Conservation (phyloP, 148 eudicot genomes). For the Suaeda aralocaspica region DNA sequence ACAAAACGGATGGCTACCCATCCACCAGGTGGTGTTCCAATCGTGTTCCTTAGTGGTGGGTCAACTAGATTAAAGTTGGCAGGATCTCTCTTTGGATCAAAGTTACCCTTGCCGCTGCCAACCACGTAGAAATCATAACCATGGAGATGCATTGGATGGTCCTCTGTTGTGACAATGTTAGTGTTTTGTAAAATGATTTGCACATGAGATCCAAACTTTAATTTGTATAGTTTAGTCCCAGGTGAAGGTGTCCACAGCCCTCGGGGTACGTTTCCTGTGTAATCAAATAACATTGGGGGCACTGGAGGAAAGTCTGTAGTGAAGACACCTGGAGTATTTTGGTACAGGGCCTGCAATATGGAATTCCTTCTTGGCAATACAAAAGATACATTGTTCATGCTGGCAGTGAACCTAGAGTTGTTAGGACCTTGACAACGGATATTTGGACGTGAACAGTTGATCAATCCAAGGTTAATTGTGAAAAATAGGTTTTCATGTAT, state of each 20-base stretch:
- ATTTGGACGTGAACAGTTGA: constrained; percentile 66
- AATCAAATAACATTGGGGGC: constrained; percentile 76
- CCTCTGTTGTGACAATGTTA: constrained; percentile 63
- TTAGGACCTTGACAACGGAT: constrained; percentile 74
- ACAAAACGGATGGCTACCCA: constrained; percentile 90
- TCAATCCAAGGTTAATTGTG: constrained; percentile 63
- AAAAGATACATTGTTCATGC: constrained; percentile 41
- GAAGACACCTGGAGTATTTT: constrained; percentile 57
- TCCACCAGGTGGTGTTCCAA: constrained; percentile 84
- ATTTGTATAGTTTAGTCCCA: constrained; percentile 68
- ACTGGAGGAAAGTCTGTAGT: constrained; percentile 76
- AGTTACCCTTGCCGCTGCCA: constrained; percentile 81
- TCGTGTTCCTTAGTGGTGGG: constrained; percentile 75
- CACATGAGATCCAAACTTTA: constrained; percentile 68
- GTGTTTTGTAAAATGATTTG: constrained; percentile 80
- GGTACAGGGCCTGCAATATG: constrained; percentile 66
- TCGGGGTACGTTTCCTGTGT: constrained; percentile 78
- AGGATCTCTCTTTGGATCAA: constrained; percentile 53
- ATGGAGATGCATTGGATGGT: constrained; percentile 92
- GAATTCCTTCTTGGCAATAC: constrained; percentile 59
- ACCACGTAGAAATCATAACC: constrained; percentile 84
- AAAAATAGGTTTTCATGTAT: constrained; percentile 64
- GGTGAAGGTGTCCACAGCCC: constrained; percentile 66
- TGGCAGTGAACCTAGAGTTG: constrained; percentile 59
- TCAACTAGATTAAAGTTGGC: constrained; percentile 68